A percentile compares a stretch with the other conserved stretches of the same genome.
These are phyloP conservation scores for Paramyrothecium roridum DNA, from an alignment of 2,329 filamentous ascomycete genomes.

Conservation along the genomic window DNA sequence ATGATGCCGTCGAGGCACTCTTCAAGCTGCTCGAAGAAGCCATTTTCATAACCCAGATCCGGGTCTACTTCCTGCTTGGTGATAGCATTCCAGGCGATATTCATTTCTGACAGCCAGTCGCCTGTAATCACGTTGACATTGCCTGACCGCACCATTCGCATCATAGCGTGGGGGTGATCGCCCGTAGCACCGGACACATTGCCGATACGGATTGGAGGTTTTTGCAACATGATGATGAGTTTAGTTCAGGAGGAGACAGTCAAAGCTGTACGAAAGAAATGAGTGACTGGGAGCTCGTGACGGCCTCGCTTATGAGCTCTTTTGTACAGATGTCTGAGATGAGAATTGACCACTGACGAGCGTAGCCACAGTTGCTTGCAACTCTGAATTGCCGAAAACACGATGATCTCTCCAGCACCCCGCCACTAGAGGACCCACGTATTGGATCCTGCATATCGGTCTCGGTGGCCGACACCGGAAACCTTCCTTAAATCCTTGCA, in stretches of 20 bases:
- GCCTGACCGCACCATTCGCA: constrained; percentile 24
- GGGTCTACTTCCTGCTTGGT: constrained; percentile 27
- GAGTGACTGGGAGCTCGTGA: constrained; percentile 5
- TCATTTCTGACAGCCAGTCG: constrained; percentile 41
- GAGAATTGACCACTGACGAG: no score
- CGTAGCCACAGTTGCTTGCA: no score
- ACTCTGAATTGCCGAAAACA: no score
- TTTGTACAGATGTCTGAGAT: background rate
- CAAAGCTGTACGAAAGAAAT: constrained; percentile 15
- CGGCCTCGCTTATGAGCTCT: background rate
- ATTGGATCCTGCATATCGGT: background rate
- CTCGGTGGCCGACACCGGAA: background rate
- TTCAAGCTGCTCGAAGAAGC: constrained; percentile 40
- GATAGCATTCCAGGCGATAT: constrained; percentile 44
- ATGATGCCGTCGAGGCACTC: constrained; percentile 32
- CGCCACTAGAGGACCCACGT: no score
- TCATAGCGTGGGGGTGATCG: constrained; percentile 29
- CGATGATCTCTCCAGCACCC: no score
- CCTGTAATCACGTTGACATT: constrained; percentile 33
- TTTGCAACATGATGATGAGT: constrained; percentile 18
- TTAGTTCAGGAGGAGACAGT: constrained; percentile 14
- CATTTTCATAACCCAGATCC: constrained; percentile 29
- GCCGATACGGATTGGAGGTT: constrained; percentile 24
- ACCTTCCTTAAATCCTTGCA: background rate
- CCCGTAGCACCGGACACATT: constrained; percentile 31